Percentiles rank a stretch among this genome's conserved stretches.
Conservation (phyloP, 495 filamentous ascomycete species). For the Lasiosphaeria miniovina region DNA sequence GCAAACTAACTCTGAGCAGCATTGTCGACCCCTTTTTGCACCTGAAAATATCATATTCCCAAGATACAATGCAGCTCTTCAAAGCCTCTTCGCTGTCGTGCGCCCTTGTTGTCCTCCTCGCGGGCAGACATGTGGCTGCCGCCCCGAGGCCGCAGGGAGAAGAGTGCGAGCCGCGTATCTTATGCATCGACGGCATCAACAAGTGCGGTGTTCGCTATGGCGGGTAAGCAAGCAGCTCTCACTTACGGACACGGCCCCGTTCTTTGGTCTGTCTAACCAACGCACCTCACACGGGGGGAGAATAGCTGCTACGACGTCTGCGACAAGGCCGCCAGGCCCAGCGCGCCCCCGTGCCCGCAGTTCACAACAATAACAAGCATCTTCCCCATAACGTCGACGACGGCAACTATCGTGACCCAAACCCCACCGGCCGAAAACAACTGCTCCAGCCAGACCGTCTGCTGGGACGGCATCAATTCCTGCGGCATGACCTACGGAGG, state of each 20-base stretch:
- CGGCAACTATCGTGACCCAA: background rate
- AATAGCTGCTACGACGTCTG: conserved; percentile 10
- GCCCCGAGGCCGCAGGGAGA: background rate
- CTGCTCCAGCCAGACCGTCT: background rate
- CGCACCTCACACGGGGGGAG: background rate
- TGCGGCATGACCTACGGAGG: conserved; percentile 13
- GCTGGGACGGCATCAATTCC: conserved; percentile 7
- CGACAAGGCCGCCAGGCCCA: conserved; percentile 1
- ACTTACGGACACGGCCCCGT: background rate
- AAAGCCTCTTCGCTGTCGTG: no score
- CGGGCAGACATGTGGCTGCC: background rate
- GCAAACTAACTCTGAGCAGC: no score
- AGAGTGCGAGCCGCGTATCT: background rate
- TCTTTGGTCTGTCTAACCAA: background rate
- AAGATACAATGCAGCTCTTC: no score
- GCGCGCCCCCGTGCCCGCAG: background rate
- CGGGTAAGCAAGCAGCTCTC: background rate
- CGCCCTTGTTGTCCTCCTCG: background rate
- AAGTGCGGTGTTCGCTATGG: conserved; percentile 2
- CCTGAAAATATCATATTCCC: no score
- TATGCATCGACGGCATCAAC: conserved; percentile 9
- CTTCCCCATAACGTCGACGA: background rate
- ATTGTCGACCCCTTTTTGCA: no score
- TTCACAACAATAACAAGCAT: background rate
- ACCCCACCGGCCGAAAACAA: background rate